Evolutionary conservation across 306 rosid species (phyloP), one percentile per base, ranked within the genome.

Genomic region (Albizia julibrissin): DNA sequence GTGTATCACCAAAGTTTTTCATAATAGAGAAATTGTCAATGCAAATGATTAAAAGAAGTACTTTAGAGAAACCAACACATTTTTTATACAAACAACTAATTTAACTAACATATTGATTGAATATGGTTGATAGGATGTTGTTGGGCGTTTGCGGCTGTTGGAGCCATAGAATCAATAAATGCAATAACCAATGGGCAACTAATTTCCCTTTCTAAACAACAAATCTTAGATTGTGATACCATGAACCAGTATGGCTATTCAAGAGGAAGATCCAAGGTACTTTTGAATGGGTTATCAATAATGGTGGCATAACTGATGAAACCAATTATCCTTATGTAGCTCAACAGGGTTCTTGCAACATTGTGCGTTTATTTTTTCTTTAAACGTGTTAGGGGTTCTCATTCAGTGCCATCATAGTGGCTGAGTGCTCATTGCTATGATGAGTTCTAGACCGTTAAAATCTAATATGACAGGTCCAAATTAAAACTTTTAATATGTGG

Each of bases 171-270:
- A 76, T 90, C 89, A 76, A 74, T 87, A 73, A 85, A 87, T 6
- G 89, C 90, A 61, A 69, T 89, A 26, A 86, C n/a, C 58, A 87
- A 86, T 0, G 86, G 90, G 21, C 81, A 76, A 43, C 90, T 87
- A 44, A 34, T 85, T 5, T 85, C 89, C 44, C 84, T 89, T 39
- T 89, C 92, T 0, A 89, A 89, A 15, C 92, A 89, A 84, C 86
- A 89, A 74, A 86, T 89, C 43, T 34, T 66, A 2, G 43, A 66
- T 16, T 66, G 44, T 3, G 42, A 66, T 58, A 0, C 10, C 34
- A 33, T 58, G 22, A n/a, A 10, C 29, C 43, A 33, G 4, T 1
- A 64, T 19, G 64, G 27, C 10, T 58, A 14, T 29, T 0, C 7
- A 0, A 12, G 5, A 37, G 29, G 72, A 68, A 6, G 13, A 12